A percentile compares a stretch with the other conserved stretches of the same genome.
Evolutionary conservation across 768 basidiomycete genomes (phyloP).

Genomic region (Neoboletus subvelutipes): DNA sequence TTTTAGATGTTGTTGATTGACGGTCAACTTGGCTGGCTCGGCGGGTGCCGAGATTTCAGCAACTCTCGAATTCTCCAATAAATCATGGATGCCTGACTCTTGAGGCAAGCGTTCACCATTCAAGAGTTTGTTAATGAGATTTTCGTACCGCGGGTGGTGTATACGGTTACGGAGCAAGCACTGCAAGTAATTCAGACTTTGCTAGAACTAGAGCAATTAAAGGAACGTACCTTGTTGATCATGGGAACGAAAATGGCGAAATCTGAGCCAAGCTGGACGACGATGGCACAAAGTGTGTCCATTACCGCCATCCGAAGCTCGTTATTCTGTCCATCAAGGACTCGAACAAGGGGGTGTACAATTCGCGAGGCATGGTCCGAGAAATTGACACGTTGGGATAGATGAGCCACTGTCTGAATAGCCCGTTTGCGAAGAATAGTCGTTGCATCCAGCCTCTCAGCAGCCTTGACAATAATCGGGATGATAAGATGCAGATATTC

Average conservation of each 20-base stretch:
- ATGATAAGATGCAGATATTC: constrained; percentile 97
- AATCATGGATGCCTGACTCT: constrained; percentile 71
- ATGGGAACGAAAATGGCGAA: constrained; percentile 98
- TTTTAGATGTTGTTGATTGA: constrained; percentile 97
- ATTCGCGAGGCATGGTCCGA: constrained; percentile 97
- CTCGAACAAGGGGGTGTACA: constrained; percentile 90
- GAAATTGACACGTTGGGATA: constrained; percentile 93
- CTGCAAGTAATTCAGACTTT: constrained; percentile 39
- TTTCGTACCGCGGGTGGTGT: constrained; percentile 81
- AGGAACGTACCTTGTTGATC: constrained; percentile 76
- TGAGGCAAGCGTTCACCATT: constrained; percentile 91
- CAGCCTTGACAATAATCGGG: constrained; percentile 89
- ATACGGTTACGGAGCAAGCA: constrained; percentile 75
- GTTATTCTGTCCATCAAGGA: constrained; percentile 69
- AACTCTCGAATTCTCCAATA: constrained; percentile 62
- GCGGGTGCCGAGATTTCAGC: constrained; percentile 80
- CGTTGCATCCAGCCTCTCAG: constrained; percentile 77
- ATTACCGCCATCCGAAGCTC: constrained; percentile 85
- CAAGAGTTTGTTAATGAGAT: constrained; percentile 81
- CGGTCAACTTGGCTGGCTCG: constrained; percentile 84
- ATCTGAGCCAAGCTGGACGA: constrained; percentile 92
- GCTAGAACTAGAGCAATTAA: neutral
- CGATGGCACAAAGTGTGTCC: constrained; percentile 90
- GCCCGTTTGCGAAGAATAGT: constrained; percentile 81
- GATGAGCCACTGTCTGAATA: constrained; percentile 85